phyloP scores from a whole-genome alignment of 83 land plant species.

The Picea abies region DNA sequence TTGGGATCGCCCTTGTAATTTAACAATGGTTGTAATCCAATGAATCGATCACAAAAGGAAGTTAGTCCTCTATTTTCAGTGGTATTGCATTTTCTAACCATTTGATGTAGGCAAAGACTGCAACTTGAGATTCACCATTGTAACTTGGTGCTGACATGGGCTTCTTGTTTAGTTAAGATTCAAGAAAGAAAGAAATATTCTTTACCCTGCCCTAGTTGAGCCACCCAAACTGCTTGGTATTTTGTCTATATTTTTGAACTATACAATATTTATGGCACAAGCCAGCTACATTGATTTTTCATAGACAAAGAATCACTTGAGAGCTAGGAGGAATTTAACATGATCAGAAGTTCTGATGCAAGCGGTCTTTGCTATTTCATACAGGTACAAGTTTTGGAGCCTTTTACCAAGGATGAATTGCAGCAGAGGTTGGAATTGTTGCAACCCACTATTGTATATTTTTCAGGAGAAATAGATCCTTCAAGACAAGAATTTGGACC shows the following conservation, averaged over 20 bases:
- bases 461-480: conserved; percentile 4
- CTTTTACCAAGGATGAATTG: conserved; percentile 10
- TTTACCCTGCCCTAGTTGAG: no score
- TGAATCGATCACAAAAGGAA: neutral
- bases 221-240: neutral
- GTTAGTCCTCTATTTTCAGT: neutral
- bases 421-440: conserved; percentile 15
- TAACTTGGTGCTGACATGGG: neutral
- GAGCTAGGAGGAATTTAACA: neutral
- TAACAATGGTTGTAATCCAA: neutral
- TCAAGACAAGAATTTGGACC: conserved; percentile 16
- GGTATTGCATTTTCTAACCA: neutral
- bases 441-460: conserved; percentile 12
- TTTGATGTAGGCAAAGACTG: neutral
- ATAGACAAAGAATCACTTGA: neutral
- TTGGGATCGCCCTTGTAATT: neutral
- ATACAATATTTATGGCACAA: neutral
- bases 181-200: neutral
- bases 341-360: conserved; percentile 4
- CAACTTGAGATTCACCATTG: neutral
- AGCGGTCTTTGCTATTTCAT: neutral
- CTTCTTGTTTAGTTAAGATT: neutral
- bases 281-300: neutral
- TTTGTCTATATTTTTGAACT: neutral
- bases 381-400: conserved; percentile 20